These are phyloP conservation scores for Naegleria gruberi DNA, from an alignment of 208 protist genomes.

Conservation along the genomic window DNA sequence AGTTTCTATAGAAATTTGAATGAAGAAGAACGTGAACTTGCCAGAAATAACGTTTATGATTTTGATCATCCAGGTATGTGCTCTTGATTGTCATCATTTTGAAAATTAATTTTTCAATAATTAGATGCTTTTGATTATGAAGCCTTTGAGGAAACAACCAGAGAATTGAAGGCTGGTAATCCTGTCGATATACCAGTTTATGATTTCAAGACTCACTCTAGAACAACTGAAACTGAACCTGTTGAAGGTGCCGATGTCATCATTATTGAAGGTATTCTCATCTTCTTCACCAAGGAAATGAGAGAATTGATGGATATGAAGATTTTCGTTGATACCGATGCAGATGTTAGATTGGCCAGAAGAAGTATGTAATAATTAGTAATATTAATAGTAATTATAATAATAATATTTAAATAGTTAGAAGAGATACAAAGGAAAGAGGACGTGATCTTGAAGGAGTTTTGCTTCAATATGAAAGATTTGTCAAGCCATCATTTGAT, in stretches of 20 bases:
- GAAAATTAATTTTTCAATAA: neutral
- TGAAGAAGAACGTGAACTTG: conserved; percentile 28
- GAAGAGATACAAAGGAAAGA: conserved; percentile 66
- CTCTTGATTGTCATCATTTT: neutral
- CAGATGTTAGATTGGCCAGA: conserved; percentile 65
- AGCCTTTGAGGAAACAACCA: conserved; percentile 49
- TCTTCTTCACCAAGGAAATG: conserved; percentile 54
- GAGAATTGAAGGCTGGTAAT: conserved; percentile 53
- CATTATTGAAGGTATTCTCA: conserved; percentile 78
- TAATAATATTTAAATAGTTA: conserved; percentile 21
- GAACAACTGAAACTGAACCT: conserved; percentile 33
- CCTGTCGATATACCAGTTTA: conserved; percentile 72
- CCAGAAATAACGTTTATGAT: conserved; percentile 57
- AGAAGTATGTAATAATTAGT: conserved; percentile 36
- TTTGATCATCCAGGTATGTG: conserved; percentile 53
- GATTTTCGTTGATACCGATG: conserved; percentile 76
- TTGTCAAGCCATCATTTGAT: conserved; percentile 73
- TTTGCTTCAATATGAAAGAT: conserved; percentile 67
- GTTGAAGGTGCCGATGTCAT: conserved; percentile 64
- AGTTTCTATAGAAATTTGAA: conserved; percentile 59
- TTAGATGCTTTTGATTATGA: conserved; percentile 67
- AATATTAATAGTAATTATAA: neutral
- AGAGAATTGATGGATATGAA: conserved; percentile 62
- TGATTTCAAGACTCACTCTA: conserved; percentile 69
- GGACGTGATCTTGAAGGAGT: conserved; percentile 62